Percentiles rank a stretch among this genome's conserved stretches.
phyloP scores from a whole-genome alignment of 2,329 filamentous ascomycete genomes.

The Paraphaeosphaeria minitans region DNA sequence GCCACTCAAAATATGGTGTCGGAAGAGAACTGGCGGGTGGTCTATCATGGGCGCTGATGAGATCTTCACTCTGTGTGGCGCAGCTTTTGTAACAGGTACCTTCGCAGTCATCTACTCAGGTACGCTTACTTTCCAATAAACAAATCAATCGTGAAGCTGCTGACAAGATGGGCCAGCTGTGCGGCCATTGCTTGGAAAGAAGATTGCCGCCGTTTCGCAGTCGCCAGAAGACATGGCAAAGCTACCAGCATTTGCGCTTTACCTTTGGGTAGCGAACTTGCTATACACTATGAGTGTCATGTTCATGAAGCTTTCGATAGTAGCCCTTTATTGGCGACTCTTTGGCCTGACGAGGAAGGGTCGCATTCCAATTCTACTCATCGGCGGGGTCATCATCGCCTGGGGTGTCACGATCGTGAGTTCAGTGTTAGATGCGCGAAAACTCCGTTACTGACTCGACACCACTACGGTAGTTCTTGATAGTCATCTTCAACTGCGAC shows the following conservation, averaged over 20 bases:
- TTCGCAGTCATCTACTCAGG: slow-evolving; percentile 27
- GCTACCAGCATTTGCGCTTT: slow-evolving; percentile 21
- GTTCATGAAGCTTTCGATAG: slow-evolving; percentile 29
- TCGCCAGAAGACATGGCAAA: slow-evolving; percentile 8
- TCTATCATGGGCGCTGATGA: slow-evolving; percentile 28
- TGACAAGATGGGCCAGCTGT: slow-evolving; percentile 19
- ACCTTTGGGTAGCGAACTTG: slow-evolving; percentile 26
- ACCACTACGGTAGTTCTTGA: slow-evolving; percentile 1
- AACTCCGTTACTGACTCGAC: neutral
- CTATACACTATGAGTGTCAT: slow-evolving; percentile 24
- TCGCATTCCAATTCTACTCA: slow-evolving; percentile 17
- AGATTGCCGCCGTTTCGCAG: slow-evolving; percentile 15
- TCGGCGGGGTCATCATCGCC: slow-evolving; percentile 18
- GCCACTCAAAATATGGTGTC: slow-evolving; percentile 30
- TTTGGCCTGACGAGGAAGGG: slow-evolving; percentile 22
- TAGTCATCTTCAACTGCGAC: slow-evolving; percentile 27
- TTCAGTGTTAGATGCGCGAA: neutral
- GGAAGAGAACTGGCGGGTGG: slow-evolving; percentile 28
- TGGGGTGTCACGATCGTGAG: slow-evolving; percentile 28
- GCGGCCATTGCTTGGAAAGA: slow-evolving; percentile 20
- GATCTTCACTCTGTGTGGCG: slow-evolving; percentile 21
- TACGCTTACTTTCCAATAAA: slow-evolving; percentile 10
- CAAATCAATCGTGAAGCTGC: neutral
- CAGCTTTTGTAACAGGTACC: slow-evolving; percentile 24
- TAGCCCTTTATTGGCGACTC: slow-evolving; percentile 34